Evolutionary conservation across 2,329 filamentous ascomycete genomes (phyloP).

Genomic region (Microsporum audouinii): DNA sequence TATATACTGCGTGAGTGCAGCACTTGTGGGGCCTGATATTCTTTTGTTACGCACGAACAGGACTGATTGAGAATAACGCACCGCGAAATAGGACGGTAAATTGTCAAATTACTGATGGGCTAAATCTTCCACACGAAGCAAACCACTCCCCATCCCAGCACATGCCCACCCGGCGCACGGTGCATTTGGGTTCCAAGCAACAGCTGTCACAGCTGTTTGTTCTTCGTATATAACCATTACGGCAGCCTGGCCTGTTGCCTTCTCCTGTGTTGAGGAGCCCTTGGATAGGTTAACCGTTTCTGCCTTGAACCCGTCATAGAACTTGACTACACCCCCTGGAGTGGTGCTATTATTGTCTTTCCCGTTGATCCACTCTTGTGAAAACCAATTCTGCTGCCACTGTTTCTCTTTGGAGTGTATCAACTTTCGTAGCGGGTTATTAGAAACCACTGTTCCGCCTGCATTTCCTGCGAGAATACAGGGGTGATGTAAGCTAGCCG

Average conservation of each 20-base stretch:
- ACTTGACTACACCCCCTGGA: conserved; percentile 30
- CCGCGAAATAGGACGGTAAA: background rate
- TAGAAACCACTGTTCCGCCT: conserved; percentile 40
- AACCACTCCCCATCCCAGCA: conserved; percentile 53
- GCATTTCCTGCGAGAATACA: conserved; percentile 42
- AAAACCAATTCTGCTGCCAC: conserved; percentile 47
- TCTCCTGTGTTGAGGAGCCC: conserved; percentile 21
- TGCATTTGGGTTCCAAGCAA: conserved; percentile 58
- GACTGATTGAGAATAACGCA: background rate
- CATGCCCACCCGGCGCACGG: conserved; percentile 57
- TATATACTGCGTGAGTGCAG: too few species aligned
- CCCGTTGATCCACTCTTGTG: conserved; percentile 42
- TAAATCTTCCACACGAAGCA: conserved; percentile 56
- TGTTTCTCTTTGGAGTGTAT: conserved; percentile 40
- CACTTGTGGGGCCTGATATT: too few species aligned
- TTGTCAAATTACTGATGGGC: conserved; percentile 26
- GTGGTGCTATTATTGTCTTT: conserved; percentile 4
- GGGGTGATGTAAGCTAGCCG: conserved; percentile 39
- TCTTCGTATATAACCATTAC: conserved; percentile 48
- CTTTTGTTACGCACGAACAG: background rate
- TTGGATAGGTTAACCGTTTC: conserved; percentile 26
- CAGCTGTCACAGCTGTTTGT: conserved; percentile 48
- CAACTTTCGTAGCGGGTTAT: conserved; percentile 43
- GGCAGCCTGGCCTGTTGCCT: conserved; percentile 17
- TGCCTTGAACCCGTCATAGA: conserved; percentile 35